Evolutionary conservation across 2,329 filamentous ascomycete genomes (phyloP), one percentile per base, ranked within the genome.

Genomic region (Ciborinia camelliae): DNA sequence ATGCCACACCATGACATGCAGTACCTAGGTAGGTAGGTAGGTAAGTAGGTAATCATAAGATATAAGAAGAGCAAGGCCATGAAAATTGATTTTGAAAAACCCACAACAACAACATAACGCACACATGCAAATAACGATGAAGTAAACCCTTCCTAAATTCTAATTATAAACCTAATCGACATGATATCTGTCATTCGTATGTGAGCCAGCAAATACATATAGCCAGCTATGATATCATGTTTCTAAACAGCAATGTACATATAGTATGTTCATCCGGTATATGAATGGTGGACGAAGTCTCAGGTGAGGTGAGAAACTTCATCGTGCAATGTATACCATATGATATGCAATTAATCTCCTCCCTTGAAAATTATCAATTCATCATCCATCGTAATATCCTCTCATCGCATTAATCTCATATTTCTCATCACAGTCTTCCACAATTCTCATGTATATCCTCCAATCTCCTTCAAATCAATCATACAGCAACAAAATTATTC

Each of bases 71-170:
- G n/a, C n/a, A n/a, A n/a, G n/a, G n/a, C n/a, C n/a, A n/a, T n/a
- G n/a, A n/a, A n/a, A n/a, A n/a, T n/a, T n/a, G n/a, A n/a, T n/a
- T n/a, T n/a, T n/a, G n/a, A n/a, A n/a, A n/a, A n/a, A n/a, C n/a
- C n/a, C n/a, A n/a, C 7, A 47, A 58, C 10, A 57, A 35, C 18
- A 43, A 30, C 8, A 12, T 26, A 14, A 58, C 9, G n/a, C 55
- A 58, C 47, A 26, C 35, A 18, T 15, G n/a, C 55, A 58, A 58
- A 26, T 47, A 18, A 12, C 47, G 8, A 15, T 47, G 39, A 58
- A 58, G 41, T 47, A 26, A 20, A 59, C 41, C 55, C 55, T 59
- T 59, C 41, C 30, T 26, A 12, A 35, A 47, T 59, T 28, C 30
- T 26, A 12, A 35, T 47, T 26, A 0, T 26, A 35, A 48, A n/a